Evolutionary conservation across 2,329 filamentous ascomycete genomes (phyloP).

Genomic region (Calonectria naviculata): DNA sequence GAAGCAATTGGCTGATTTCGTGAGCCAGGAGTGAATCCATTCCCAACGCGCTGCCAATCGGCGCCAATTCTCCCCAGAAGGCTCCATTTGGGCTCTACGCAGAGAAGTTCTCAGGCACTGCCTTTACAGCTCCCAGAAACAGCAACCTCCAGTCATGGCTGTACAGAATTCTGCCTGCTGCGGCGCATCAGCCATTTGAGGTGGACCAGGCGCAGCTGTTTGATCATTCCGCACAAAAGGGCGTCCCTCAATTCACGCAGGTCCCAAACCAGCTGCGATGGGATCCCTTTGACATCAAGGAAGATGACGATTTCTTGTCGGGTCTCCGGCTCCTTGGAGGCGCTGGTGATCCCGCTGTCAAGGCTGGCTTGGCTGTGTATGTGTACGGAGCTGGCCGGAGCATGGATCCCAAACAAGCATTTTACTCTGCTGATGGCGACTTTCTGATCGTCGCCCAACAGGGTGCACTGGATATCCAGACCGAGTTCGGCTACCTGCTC

Average conservation of each 20-base stretch:
- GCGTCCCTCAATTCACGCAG: constrained; percentile 46
- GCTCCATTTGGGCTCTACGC: constrained; percentile 82
- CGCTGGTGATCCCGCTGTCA: constrained; percentile 82
- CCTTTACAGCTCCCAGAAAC: constrained; percentile 76
- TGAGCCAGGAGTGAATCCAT: constrained; percentile 5
- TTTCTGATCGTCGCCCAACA: constrained; percentile 81
- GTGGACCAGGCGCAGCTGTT: constrained; percentile 44
- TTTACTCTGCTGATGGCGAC: constrained; percentile 87
- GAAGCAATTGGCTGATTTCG: not conserved
- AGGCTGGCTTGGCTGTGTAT: constrained; percentile 85
- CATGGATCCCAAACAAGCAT: constrained; percentile 79
- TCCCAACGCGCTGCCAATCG: constrained; percentile 7
- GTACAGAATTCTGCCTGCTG: constrained; percentile 75
- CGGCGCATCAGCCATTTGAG: constrained; percentile 67
- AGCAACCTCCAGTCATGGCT: constrained; percentile 79
- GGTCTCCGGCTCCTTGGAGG: constrained; percentile 79
- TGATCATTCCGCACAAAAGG: constrained; percentile 31
- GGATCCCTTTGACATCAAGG: constrained; percentile 82
- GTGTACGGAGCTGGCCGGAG: constrained; percentile 82
- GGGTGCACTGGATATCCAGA: constrained; percentile 79
- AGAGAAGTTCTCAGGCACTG: constrained; percentile 80
- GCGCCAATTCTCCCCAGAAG: constrained; percentile 64
- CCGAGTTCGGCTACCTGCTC: constrained; percentile 78
- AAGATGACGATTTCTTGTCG: constrained; percentile 64
- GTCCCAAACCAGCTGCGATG: constrained; percentile 84